Base-by-base conservation (phyloP, 2,329 filamentous ascomycete species). In the Fusarium sp. region DNA sequence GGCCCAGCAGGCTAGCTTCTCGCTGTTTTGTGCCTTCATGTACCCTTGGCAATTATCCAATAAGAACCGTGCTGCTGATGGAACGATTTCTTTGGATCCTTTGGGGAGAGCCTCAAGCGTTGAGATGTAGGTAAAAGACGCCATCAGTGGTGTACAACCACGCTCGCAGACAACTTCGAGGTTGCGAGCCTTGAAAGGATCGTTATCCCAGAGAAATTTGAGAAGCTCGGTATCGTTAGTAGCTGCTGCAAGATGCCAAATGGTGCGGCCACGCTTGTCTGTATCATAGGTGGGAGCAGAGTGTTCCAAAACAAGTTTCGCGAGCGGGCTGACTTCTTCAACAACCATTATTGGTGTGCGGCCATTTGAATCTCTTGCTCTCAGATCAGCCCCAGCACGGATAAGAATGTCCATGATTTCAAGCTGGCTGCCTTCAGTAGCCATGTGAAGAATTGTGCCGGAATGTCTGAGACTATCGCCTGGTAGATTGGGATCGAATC, bases 191-290 rank as follows among this genome's bases (percentile, higher is more conserved):
- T 61, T 71, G 17, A 45, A 36, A 4, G 72, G 64, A 44, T 78
- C 76, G 9, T 72, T 52, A 2, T 60, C 42, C 33, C 65, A 56
- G 2, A 79, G 69, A 62, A 69, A 75, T 11, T 66, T 51, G 17
- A 78, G 60, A 5, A 76, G 49, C 1, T 23, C 27, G 2, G 53
- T 35, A 32, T 77, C 75, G 17, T 71, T 70, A 3, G 73, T 74
- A 8, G 72, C 71, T 1, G 75, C 76, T 3, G 70, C 71, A 10
- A 72, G 69, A 50, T 78, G 76, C 76, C 77, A 78, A 10, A 78
- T 71, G 25, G 70, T 78, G 25, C 72, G 70, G 0, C 73, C 73
- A 3, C 66, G 51, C 1, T 66, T 45, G 41, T 78, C 76, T 3
- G 53, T 57, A 4, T 71, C 70, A 5, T 66, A 69, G 1, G 75